These are phyloP conservation scores for Eruca vesicaria DNA, from an alignment of 441 rosid species.

Conservation along the genomic window DNA sequence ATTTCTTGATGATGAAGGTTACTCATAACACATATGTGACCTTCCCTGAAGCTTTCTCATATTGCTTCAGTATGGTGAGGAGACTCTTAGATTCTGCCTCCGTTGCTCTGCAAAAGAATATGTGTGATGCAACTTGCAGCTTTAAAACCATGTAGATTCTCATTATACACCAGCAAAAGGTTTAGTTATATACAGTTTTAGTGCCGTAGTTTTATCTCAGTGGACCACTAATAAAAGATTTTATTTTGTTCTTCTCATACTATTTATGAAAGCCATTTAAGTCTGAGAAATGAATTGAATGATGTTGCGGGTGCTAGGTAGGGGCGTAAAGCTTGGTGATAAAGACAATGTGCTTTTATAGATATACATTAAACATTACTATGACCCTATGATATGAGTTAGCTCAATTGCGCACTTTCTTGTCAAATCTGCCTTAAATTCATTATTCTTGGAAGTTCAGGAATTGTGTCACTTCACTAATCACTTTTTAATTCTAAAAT, in stretches of 20 bases:
- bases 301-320: conserved; percentile 20
- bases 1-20: too few relatives aligned
- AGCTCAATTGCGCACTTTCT: conserved; percentile 13
- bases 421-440: conserved; percentile 29
- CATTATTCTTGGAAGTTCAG: conserved; percentile 12
- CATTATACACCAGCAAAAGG: background rate
- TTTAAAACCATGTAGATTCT: background rate
- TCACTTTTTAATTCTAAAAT: conserved; percentile 5
- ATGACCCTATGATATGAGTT: conserved; percentile 6
- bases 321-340: conserved; percentile 20
- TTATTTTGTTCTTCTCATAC: too few relatives aligned
- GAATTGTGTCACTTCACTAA: conserved; percentile 26
- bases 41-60: background rate
- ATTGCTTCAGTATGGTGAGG: too few relatives aligned
- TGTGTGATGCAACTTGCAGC: background rate
- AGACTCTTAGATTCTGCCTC: too few relatives aligned
- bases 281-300: conserved; percentile 9
- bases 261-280: background rate
- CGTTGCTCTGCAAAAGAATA: background rate
- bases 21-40: too few relatives aligned
- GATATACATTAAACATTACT: background rate
- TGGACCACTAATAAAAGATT: background rate
- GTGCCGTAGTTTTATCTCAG: background rate
- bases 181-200: background rate
- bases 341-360: conserved; percentile 22